Base-by-base conservation (phyloP, 257 asterid genomes). In the Solanum clarkiae region DNA sequence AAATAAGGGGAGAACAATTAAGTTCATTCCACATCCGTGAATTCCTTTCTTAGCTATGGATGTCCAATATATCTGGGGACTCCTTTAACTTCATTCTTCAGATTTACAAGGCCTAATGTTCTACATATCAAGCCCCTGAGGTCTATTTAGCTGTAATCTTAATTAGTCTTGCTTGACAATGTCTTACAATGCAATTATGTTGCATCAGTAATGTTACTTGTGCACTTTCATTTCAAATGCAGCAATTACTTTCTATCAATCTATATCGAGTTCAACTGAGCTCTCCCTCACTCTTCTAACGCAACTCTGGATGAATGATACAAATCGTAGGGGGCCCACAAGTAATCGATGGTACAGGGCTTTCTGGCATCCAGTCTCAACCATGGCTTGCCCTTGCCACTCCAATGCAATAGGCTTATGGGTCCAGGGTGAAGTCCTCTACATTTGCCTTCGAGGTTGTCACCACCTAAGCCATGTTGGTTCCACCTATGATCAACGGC, bases 301-400 rank as follows among this genome's bases (percentile, higher is more conserved):
- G 98, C 92, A 10, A 89, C 87, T 74, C 94, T 82, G 44, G 97
- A 86, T 1, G 97, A 93, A 2, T 92, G 92, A 29, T 90, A 90
- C 49, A 93, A 94, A 84, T 93, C 97, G 65, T 95, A 95, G 0
- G 98, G 98, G 12, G 98, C 97, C 98, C 98, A 95, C 22, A 95
- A 47, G 66, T 92, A 91, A 86, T 95, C 98, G 3, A 95, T 94
- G 1, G 92, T 89, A 91, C 98, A 95, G 0, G 98, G 94, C 83
- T 87, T 90, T 87, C 98, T 84, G 1, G 98, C 88, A 87, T 93
- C 98, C 83, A 95, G 32, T 62, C 98, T 93, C 87, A 95, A 84
- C 98, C 98, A 95, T 7, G 97, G 98, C 83, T 95, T 95, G 24
- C 98, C 98, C 88, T 93, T 95, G 8, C 98, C 98, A 47, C 98